Percentiles rank a stretch among this genome's conserved stretches.
These are phyloP conservation scores for Russula griseocarnosa DNA, from an alignment of 768 basidiomycete species.

Conservation along the genomic window DNA sequence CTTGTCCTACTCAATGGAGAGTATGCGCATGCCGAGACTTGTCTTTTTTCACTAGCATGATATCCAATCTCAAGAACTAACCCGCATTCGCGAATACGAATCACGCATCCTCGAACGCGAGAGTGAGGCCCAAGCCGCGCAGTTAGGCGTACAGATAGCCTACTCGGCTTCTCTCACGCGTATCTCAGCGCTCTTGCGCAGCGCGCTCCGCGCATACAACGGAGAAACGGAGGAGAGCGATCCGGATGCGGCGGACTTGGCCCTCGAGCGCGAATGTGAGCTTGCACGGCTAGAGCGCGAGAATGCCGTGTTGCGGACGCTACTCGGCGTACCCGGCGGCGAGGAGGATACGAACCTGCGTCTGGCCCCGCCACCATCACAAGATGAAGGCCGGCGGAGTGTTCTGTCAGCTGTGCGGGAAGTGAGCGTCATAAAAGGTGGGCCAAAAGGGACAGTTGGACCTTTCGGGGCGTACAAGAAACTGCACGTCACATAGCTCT, in stretches of 20 bases:
- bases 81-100: conserved; percentile 88
- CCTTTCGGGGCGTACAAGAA: conserved; percentile 29
- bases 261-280: conserved; percentile 88
- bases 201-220: conserved; percentile 60
- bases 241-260: conserved; percentile 54
- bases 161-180: conserved; percentile 66
- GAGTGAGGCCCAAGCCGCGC: conserved; percentile 56
- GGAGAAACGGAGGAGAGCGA: conserved; percentile 51
- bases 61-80: conserved; percentile 87
- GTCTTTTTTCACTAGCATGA: conserved; percentile 58
- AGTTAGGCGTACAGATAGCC: conserved; percentile 58
- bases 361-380: conserved; percentile 2
- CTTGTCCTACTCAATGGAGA: not conserved
- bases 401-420: conserved; percentile 22
- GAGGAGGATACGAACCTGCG: conserved; percentile 19
- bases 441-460: conserved; percentile 29
- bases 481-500: conserved; percentile 15
- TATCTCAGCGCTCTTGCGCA: conserved; percentile 64
- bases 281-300: conserved; percentile 82
- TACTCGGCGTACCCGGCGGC: conserved; percentile 52
- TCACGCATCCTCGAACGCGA: conserved; percentile 72
- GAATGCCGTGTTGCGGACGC: conserved; percentile 72
- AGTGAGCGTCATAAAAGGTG: conserved; percentile 19
- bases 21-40: not conserved
- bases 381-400: conserved; percentile 27